Evolutionary conservation across 768 basidiomycete species (phyloP).

Genomic region (Tulasnella sp.): DNA sequence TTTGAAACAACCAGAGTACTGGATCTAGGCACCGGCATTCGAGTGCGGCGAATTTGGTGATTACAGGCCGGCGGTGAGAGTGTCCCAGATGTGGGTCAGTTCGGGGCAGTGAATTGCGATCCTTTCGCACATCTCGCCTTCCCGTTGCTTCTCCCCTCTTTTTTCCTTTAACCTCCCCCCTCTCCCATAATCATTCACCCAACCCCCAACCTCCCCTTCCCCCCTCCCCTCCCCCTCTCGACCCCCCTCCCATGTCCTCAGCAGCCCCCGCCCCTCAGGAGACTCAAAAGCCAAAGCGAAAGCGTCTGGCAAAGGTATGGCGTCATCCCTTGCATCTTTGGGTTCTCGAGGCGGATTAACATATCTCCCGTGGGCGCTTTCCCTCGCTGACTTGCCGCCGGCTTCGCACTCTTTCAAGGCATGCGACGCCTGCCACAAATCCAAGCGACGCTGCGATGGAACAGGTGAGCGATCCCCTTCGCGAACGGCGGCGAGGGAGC

Average conservation of each 20-base stretch:
- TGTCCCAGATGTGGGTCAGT: neutral
- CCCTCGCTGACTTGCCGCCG: conserved; percentile 20
- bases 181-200: neutral
- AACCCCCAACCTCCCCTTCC: neutral
- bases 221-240: neutral
- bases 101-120: conserved; percentile 19
- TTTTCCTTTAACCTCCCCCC: conserved; percentile 20
- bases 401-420: conserved; percentile 47
- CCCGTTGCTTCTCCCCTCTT: conserved; percentile 17
- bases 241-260: neutral
- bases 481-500: neutral
- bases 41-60: conserved; percentile 19
- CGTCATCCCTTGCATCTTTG: conserved; percentile 5
- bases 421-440: conserved; percentile 84
- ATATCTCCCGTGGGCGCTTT: conserved; percentile 19
- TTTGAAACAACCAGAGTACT: neutral
- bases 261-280: conserved; percentile 1
- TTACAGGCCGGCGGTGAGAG: conserved; percentile 21
- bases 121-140: conserved; percentile 5
- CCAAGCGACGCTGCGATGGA: conserved; percentile 67
- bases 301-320: conserved; percentile 57
- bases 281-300: conserved; percentile 47
- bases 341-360: conserved; percentile 19
- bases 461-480: conserved; percentile 16
- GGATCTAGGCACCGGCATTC: conserved; percentile 17